Base-by-base conservation (phyloP, 306 rosid genomes). In the Urtica urens region DNA sequence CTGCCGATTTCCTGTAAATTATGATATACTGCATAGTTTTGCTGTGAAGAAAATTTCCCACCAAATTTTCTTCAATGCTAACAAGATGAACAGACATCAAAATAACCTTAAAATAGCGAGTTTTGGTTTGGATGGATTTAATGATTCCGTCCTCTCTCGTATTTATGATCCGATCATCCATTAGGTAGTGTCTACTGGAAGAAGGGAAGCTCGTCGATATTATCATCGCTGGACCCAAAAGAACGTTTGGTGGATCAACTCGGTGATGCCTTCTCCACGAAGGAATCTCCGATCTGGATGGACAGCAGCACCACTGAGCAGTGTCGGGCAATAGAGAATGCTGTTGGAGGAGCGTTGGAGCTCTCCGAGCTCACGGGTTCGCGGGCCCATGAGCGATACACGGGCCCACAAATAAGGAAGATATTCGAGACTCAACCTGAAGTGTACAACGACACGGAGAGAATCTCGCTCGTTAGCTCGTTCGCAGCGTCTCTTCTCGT, bases 391-490 rank as follows among this genome's bases (percentile, higher is more conserved):
- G 99, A 90, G 62, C 72, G 99, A 56, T 90, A 30, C 58, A 81
- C 99, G 0, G 99, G 99, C 24, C 79, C 99, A 14, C 99, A 90
- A 57, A 90, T 90, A 45, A 81, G 64, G 82, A 90, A 77, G 62
- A 77, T 90, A 62, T 75, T 59, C 6, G 82, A 84, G 60, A 60
- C 57, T 0, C 85, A 75, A 49, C 85, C 83, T 0, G 81, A 75
- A 21, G 71, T 66, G 48, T 90, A 90, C 72, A 48, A 52, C 10
- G 56, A 62, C 52, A 90, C 95, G 1, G 99, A 85, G 49, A 90
- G 99, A 78, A 90, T 90, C 55, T 90, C 99, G 9, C 87, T 90
- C 38, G 94, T 90, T 51, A 90, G 99, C 67, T 90, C 99, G 45
- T 90, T 90, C 48, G 54, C 81, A 94, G 99, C 95, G 0, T 90